Percentiles rank a stretch among this genome's conserved stretches.
These are phyloP conservation scores for Marasmius fiardii DNA, from an alignment of 1,284 basidiomycete genomes.

Conservation along the genomic window DNA sequence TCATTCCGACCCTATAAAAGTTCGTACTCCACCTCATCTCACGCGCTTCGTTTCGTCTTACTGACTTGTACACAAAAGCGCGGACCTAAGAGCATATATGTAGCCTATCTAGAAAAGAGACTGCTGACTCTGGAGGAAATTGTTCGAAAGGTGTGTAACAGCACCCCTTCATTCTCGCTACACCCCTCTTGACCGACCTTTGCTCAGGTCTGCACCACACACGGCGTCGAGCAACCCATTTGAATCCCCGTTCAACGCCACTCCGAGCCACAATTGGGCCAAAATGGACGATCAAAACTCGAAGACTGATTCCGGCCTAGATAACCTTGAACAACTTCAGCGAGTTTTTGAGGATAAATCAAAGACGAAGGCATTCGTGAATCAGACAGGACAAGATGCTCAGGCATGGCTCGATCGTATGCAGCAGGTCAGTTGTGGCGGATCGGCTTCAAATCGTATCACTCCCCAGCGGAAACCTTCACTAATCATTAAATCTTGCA, in stretches of 20 bases:
- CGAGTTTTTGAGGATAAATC: not conserved
- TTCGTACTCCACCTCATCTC: constrained; percentile 17
- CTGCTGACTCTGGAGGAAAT: constrained; percentile 55
- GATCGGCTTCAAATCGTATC: not conserved
- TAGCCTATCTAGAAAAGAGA: constrained; percentile 27
- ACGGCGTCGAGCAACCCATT: no score
- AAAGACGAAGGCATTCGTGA: not conserved
- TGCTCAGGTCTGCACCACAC: not conserved
- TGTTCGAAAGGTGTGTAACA: constrained; percentile 35
- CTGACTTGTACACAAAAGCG: constrained; percentile 42
- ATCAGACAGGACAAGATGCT: not conserved
- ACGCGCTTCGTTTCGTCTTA: not conserved
- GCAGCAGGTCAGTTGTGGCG: not conserved
- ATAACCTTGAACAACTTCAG: not conserved
- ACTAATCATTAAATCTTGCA: no score
- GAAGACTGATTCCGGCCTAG: no score
- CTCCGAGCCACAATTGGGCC: no score
- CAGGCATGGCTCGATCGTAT: not conserved
- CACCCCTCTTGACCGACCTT: constrained; percentile 1
- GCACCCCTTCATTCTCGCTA: constrained; percentile 14
- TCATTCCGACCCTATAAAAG: constrained; percentile 58
- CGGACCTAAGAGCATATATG: constrained; percentile 54
- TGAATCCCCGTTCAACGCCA: no score
- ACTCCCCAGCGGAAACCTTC: not conserved
- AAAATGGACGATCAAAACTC: no score